Percentiles rank a stretch among this genome's conserved stretches.
Conservation (phyloP, 805 yeast genomes). For the Kuraishia hungarica region DNA sequence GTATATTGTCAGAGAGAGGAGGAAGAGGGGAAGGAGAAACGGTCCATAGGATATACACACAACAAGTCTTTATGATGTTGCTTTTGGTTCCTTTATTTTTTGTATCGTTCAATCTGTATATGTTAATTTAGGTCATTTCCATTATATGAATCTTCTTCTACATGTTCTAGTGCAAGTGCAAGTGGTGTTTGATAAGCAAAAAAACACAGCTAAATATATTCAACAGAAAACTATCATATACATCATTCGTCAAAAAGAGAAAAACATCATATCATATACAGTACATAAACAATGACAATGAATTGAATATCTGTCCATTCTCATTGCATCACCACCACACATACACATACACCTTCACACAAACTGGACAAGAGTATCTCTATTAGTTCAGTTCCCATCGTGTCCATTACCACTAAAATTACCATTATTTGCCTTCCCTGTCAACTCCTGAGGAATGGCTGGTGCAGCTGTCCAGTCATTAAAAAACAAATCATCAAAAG, state of each 20-base stretch:
- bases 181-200: neutral
- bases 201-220: too few relatives aligned
- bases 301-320: too few relatives aligned
- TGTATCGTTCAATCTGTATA: neutral
- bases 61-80: neutral
- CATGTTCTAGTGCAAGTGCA: neutral
- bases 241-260: neutral
- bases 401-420: neutral
- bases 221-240: neutral
- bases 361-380: too few relatives aligned
- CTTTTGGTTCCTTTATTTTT: neutral
- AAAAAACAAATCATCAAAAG: conserved; percentile 19
- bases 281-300: neutral
- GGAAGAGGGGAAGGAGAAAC: neutral
- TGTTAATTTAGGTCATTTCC: neutral
- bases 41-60: neutral
- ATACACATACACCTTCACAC: too few relatives aligned
- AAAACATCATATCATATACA: neutral
- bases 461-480: conserved; percentile 16
- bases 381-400: neutral
- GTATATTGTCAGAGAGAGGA: too few relatives aligned
- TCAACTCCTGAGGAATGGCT: neutral
- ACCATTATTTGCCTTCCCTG: neutral
- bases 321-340: too few relatives aligned
- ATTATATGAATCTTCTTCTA: too few relatives aligned